phyloP scores from a whole-genome alignment of 1,284 basidiomycete genomes.

The Boletus semigastroideus region DNA sequence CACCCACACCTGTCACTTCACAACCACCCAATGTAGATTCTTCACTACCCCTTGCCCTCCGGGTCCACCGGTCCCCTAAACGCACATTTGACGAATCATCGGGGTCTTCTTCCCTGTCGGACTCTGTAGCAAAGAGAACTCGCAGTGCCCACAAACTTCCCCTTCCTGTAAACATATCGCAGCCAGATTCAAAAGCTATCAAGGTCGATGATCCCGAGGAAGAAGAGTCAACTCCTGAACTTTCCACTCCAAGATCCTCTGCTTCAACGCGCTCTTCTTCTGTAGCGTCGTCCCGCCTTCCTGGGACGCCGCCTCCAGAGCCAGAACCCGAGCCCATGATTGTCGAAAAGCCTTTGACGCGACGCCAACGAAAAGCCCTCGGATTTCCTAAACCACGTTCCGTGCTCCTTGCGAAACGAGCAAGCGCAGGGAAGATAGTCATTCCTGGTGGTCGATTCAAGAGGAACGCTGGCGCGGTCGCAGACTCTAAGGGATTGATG shows the following conservation, averaged over 20 bases:
- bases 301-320: slow-evolving; percentile 31
- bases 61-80: slow-evolving; percentile 56
- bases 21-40: slow-evolving; percentile 17
- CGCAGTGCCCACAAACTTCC: slow-evolving; percentile 29
- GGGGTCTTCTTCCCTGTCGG: slow-evolving; percentile 44
- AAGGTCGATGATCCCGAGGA: slow-evolving; percentile 37
- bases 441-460: slow-evolving; percentile 56
- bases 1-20: slow-evolving; percentile 24
- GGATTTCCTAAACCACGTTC: slow-evolving; percentile 57
- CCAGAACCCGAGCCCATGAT: slow-evolving; percentile 29
- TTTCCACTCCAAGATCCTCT: slow-evolving; percentile 44
- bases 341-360: slow-evolving; percentile 46
- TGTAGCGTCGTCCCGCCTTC: slow-evolving; percentile 39
- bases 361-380: slow-evolving; percentile 63
- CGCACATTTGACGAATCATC: slow-evolving; percentile 66
- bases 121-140: slow-evolving; percentile 44
- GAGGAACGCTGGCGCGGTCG: slow-evolving; percentile 17
- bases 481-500: slow-evolving; percentile 31
- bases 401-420: slow-evolving; percentile 30
- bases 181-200: slow-evolving; percentile 20
- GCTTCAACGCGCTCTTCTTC: slow-evolving; percentile 42
- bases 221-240: slow-evolving; percentile 42
- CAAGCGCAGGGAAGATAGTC: slow-evolving; percentile 51
- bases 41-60: slow-evolving; percentile 33
- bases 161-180: slow-evolving; percentile 19